phyloP scores from a whole-genome alignment of 164 flowering plant genomes.

The Malania oleifera region DNA sequence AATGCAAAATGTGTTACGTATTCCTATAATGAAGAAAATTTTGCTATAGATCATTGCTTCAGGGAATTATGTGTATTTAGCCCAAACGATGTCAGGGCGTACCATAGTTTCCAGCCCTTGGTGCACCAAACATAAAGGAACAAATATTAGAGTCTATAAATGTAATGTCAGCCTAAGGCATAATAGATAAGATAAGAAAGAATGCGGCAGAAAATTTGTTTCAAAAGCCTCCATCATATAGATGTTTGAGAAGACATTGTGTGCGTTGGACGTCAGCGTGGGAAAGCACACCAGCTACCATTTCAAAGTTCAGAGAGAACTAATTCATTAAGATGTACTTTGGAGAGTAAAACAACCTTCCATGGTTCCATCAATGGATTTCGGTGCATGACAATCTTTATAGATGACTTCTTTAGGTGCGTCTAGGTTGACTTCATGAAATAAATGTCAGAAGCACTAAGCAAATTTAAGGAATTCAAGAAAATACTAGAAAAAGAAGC shows the following conservation, averaged over 20 bases:
- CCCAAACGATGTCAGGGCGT: constrained; percentile 10
- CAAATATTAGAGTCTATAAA: constrained; percentile 1
- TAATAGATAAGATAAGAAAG: constrained; percentile 5
- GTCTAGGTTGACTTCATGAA: too few relatives aligned
- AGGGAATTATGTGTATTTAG: constrained; percentile 16
- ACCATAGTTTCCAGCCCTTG: not conserved
- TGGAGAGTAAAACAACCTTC: too few relatives aligned
- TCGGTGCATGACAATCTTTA: too few relatives aligned
- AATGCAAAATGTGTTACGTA: constrained; percentile 10
- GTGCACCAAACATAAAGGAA: constrained; percentile 11
- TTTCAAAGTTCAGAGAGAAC: too few relatives aligned
- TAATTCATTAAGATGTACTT: too few relatives aligned
- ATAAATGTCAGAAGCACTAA: too few relatives aligned
- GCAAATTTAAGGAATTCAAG: too few relatives aligned
- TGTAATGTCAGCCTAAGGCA: constrained; percentile 5
- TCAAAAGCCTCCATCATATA: constrained; percentile 8
- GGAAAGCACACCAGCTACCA: too few relatives aligned
- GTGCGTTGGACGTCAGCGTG: constrained; percentile 8
- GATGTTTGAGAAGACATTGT: too few relatives aligned
- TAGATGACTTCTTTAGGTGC: too few relatives aligned
- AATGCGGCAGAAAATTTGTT: constrained; percentile 11
- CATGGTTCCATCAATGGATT: too few relatives aligned
- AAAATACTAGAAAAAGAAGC: too few relatives aligned
- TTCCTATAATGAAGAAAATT: constrained; percentile 14
- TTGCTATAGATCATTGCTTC: constrained; percentile 10